A percentile compares a stretch with the other conserved stretches of the same genome.
Conservation (phyloP, 345 rosid species). For the Geranium rotundifolium region DNA sequence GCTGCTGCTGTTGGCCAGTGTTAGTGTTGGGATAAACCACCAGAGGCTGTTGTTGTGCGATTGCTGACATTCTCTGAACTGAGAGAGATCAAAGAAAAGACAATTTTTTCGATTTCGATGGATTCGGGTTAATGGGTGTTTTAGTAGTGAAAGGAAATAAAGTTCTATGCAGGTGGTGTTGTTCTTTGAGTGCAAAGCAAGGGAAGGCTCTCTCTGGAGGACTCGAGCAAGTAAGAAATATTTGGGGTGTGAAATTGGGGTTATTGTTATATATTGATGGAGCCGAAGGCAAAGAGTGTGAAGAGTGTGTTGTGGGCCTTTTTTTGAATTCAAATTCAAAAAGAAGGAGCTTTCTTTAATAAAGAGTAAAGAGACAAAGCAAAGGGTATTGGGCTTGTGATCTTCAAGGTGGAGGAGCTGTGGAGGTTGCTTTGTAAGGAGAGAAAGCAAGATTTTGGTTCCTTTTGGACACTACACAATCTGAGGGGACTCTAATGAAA, state of each 20-base stretch:
- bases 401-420: constrained; percentile 5
- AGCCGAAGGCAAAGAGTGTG: constrained; percentile 17
- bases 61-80: constrained; percentile 5
- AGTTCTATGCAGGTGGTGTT: constrained; percentile 1
- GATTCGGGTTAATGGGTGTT: constrained; percentile 4
- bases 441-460: constrained; percentile 25
- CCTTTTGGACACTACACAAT: constrained; percentile 1
- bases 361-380: constrained; percentile 22
- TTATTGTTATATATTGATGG: constrained; percentile 13
- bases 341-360: constrained; percentile 18
- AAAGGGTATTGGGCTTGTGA: constrained; percentile 12
- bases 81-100: constrained; percentile 19
- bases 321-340: constrained; percentile 2
- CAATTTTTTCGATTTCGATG: constrained; percentile 8
- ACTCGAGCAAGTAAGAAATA: neutral
- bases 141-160: constrained; percentile 4
- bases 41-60: neutral
- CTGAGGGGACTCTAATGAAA: neutral
- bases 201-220: constrained; percentile 10
- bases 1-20: neutral
- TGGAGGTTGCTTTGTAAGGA: constrained; percentile 20
- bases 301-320: constrained; percentile 3
- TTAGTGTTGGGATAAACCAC: neutral
- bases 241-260: neutral
- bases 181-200: constrained; percentile 27